Evolutionary conservation across 2,329 filamentous ascomycete species (phyloP).

Genomic region (Aspergillus puulaauensis): DNA sequence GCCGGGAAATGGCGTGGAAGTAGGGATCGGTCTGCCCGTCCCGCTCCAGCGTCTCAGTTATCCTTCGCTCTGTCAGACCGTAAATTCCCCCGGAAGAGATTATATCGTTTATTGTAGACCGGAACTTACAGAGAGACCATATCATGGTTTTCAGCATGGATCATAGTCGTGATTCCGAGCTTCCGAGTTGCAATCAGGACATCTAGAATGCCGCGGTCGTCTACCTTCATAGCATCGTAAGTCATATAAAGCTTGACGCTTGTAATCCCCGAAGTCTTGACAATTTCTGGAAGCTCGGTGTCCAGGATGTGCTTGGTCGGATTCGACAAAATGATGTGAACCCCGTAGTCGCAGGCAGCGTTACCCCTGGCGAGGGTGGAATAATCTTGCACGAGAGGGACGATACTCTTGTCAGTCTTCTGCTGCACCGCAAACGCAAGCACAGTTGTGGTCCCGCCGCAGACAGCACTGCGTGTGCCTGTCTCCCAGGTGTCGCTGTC

Average conservation of each 20-base stretch:
- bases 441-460: slow-evolving; percentile 51
- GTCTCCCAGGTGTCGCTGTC: slow-evolving; percentile 47
- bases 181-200: slow-evolving; percentile 43
- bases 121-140: slow-evolving; percentile 34
- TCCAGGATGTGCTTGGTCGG: slow-evolving; percentile 30
- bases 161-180: slow-evolving; percentile 48
- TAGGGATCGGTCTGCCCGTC: slow-evolving; percentile 30
- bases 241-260: slow-evolving; percentile 51
- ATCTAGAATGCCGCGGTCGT: slow-evolving; percentile 43
- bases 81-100: too few species aligned
- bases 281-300: slow-evolving; percentile 38
- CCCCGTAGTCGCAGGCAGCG: slow-evolving; percentile 58
- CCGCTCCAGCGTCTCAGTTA: too few species aligned
- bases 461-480: slow-evolving; percentile 56
- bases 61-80: too few species aligned
- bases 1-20: slow-evolving; percentile 44
- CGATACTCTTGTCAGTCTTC: slow-evolving; percentile 46
- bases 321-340: slow-evolving; percentile 45
- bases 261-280: slow-evolving; percentile 41
- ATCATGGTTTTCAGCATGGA: slow-evolving; percentile 47
- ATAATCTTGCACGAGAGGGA: slow-evolving; percentile 49
- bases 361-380: slow-evolving; percentile 46
- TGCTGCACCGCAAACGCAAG: slow-evolving; percentile 58
- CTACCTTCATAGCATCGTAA: slow-evolving; percentile 43
- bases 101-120: too few species aligned